A percentile compares a stretch with the other conserved stretches of the same genome.
These are phyloP conservation scores for Carallia pectinifolia DNA, from an alignment of 345 rosid genomes.

Conservation along the genomic window DNA sequence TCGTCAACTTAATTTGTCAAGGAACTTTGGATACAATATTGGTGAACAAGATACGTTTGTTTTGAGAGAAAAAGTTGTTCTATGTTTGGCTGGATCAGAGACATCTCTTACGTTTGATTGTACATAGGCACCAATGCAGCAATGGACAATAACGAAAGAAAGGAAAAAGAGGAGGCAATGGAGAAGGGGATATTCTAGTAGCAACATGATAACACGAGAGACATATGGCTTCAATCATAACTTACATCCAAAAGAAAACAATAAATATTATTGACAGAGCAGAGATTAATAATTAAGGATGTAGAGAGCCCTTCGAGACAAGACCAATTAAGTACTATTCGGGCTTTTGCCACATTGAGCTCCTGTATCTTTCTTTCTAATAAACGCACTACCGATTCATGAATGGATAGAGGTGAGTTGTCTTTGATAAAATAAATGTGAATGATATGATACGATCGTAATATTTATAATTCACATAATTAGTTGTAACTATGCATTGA, in stretches of 20 bases:
- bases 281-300: not conserved
- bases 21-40: no score
- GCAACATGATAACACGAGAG: not conserved
- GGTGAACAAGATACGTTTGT: no score
- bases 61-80: no score
- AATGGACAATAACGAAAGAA: not conserved
- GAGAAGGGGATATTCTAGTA: not conserved
- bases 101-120: not conserved
- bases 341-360: no score
- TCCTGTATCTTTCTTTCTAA: no score
- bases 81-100: not conserved
- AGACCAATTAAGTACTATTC: not conserved
- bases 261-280: conserved; percentile 19
- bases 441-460: no score
- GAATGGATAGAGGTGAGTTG: not conserved
- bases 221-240: not conserved
- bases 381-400: not conserved
- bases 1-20: no score
- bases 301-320: conserved; percentile 10
- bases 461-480: no score
- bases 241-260: conserved; percentile 28
- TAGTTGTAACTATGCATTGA: no score
- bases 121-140: not conserved
- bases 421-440: no score
- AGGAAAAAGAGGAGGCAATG: not conserved